These are phyloP conservation scores for Euphorbia celastroides DNA, from an alignment of 441 rosid genomes.

Conservation along the genomic window DNA sequence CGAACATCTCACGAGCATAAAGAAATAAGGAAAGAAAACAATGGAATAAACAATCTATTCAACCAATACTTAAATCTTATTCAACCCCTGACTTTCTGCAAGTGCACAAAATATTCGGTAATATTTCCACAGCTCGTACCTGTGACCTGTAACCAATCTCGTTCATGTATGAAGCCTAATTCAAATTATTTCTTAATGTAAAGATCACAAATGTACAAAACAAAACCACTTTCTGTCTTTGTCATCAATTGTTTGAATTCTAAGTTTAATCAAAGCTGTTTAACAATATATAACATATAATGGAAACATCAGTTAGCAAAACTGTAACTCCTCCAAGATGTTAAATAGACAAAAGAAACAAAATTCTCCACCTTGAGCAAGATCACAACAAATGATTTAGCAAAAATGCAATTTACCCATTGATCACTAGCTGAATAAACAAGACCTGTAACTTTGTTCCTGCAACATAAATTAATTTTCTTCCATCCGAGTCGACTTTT, in stretches of 20 bases:
- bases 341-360: conserved; percentile 20
- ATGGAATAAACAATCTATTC: not conserved
- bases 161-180: not conserved
- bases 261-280: conserved; percentile 11
- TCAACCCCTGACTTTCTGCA: too few relatives aligned
- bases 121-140: too few relatives aligned
- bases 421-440: not conserved
- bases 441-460: conserved; percentile 20
- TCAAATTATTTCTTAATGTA: conserved; percentile 1
- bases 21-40: not conserved
- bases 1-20: not conserved
- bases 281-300: conserved; percentile 14
- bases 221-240: conserved; percentile 5
- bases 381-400: not conserved
- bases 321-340: conserved; percentile 28
- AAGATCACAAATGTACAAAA: conserved; percentile 29
- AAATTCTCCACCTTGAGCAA: conserved; percentile 12
- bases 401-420: not conserved
- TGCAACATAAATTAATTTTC: conserved; percentile 15
- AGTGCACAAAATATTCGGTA: too few relatives aligned
- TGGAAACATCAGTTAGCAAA: conserved; percentile 34
- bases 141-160: too few relatives aligned
- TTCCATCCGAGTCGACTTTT: conserved; percentile 28
- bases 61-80: too few relatives aligned
- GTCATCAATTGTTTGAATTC: too few relatives aligned